A percentile compares a stretch with the other conserved stretches of the same genome.
Evolutionary conservation across 352 stramenopile genomes (phyloP).

Genomic region (Phytophthora pisi): DNA sequence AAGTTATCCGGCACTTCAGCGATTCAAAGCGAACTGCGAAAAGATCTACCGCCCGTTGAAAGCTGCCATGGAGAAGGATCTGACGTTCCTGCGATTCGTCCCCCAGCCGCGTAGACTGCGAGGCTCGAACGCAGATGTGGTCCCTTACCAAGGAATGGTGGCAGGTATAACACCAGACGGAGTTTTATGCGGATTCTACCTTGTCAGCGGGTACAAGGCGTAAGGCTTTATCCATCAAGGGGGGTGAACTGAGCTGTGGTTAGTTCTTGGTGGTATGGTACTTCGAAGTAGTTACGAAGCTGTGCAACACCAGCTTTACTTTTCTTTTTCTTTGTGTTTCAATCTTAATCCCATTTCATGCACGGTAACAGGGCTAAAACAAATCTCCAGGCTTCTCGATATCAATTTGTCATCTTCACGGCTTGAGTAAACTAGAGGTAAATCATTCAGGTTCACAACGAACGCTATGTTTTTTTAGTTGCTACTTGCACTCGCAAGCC

Average conservation of each 20-base stretch:
- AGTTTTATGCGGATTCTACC: conserved; percentile 29
- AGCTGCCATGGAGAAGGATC: conserved; percentile 7
- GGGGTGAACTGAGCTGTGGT: not conserved
- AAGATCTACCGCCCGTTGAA: conserved; percentile 21
- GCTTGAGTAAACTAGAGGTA: too few relatives aligned
- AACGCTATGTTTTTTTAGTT: too few relatives aligned
- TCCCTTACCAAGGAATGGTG: conserved; percentile 18
- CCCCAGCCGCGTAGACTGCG: conserved; percentile 6
- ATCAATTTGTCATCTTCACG: too few relatives aligned
- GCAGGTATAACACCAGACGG: conserved; percentile 19
- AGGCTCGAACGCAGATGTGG: not conserved
- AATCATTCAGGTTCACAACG: too few relatives aligned
- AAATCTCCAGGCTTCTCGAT: too few relatives aligned
- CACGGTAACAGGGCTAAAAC: too few relatives aligned
- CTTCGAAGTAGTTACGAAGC: too few relatives aligned
- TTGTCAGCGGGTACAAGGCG: conserved; percentile 11
- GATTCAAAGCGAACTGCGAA: conserved; percentile 10
- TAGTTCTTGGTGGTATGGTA: too few relatives aligned
- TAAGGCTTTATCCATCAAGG: not conserved
- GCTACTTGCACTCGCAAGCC: too few relatives aligned
- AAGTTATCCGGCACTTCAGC: not conserved
- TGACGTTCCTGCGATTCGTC: conserved; percentile 19
- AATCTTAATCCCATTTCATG: too few relatives aligned
- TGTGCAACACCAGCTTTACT: too few relatives aligned
- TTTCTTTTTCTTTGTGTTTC: too few relatives aligned